Evolutionary conservation across 179 eudicot genomes (phyloP), one percentile per base, ranked within the genome.

Genomic region (Actinidia arguta): DNA sequence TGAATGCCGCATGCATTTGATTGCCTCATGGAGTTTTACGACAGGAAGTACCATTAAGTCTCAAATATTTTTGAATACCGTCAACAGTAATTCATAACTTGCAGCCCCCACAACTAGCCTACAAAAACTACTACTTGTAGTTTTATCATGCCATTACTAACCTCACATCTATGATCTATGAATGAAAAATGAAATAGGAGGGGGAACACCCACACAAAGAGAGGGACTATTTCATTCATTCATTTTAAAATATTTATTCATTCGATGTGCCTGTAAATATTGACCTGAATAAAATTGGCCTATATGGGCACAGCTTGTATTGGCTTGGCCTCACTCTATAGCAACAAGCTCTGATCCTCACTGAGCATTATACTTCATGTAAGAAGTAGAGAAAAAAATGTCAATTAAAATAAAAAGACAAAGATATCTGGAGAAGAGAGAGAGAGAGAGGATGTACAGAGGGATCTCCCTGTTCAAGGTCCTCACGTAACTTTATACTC

Each of bases 1-100:
- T 5, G 92, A 89, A 77, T 89, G 92, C 55, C 80, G 89, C 92
- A 89, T 89, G 79, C 92, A 89, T 86, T 89, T 89, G 67, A 88
- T 89, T 51, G 90, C 92, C 79, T 89, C 92, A 47, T 48, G 85
- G 42, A 88, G 67, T 83, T 81, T 80, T 22, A 62, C 13, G 73
- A 44, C 24, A 80, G 42, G 42, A 39, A 67, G 36, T 47, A 39
- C 22, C 24, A 52, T 31, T 51, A 51, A 39, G 48, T 51, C n/a
- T 74, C 47, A 11, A 52, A 39, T 9, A 12, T 2, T 46, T 18
- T 78, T 16, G 16, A 25, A 22, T 22, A 48, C n/a, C 25, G 73
- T 46, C 1, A 1, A 77, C 47, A 17, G 20, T 63, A 24, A 58
- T 4, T 24, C n/a, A 10, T 64, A 59, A 24, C 31, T 72, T 31